These are phyloP conservation scores for Eucalyptus decipiens DNA, from an alignment of 345 rosid species.

Conservation along the genomic window DNA sequence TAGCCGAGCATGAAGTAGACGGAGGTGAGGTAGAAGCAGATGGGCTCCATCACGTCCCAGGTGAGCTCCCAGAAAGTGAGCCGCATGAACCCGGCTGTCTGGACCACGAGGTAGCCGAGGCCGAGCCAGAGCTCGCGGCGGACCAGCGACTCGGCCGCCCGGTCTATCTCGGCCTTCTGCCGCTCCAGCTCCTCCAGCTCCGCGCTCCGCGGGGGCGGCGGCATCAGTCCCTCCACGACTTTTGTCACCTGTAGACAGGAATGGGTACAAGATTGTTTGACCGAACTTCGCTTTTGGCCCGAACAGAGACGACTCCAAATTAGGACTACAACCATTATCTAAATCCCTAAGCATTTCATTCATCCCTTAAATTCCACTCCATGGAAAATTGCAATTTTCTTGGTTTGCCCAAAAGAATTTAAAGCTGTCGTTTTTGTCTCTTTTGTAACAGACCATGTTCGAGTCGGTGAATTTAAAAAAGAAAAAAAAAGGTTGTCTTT, in stretches of 20 bases:
- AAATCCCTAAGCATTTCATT: neutral
- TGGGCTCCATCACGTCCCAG: slow-evolving; percentile 99
- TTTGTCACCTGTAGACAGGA: slow-evolving; percentile 47
- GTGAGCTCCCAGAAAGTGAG: slow-evolving; percentile 97
- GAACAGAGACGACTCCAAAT: neutral
- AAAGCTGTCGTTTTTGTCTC: neutral
- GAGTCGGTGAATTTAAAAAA: neutral
- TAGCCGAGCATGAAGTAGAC: slow-evolving; percentile 66
- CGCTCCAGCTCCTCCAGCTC: slow-evolving; percentile 60
- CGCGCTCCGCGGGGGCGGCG: slow-evolving; percentile 32
- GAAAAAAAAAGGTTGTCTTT: neutral
- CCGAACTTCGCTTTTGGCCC: neutral
- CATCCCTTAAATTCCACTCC: neutral
- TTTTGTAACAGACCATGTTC: neutral
- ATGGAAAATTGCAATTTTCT: neutral
- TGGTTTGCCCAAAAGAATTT: neutral
- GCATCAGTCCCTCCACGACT: slow-evolving; percentile 61
- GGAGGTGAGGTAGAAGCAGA: slow-evolving; percentile 79
- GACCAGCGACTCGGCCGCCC: slow-evolving; percentile 37
- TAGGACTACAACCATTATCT: neutral
- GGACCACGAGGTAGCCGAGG: slow-evolving; percentile 50
- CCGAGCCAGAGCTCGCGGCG: slow-evolving; percentile 75
- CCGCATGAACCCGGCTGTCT: slow-evolving; percentile 88
- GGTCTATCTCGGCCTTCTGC: slow-evolving; percentile 36
- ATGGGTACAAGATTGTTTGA: slow-evolving; percentile 18